Conservation (phyloP, 2,329 filamentous ascomycete genomes). For the Aureobasidium sp. region DNA sequence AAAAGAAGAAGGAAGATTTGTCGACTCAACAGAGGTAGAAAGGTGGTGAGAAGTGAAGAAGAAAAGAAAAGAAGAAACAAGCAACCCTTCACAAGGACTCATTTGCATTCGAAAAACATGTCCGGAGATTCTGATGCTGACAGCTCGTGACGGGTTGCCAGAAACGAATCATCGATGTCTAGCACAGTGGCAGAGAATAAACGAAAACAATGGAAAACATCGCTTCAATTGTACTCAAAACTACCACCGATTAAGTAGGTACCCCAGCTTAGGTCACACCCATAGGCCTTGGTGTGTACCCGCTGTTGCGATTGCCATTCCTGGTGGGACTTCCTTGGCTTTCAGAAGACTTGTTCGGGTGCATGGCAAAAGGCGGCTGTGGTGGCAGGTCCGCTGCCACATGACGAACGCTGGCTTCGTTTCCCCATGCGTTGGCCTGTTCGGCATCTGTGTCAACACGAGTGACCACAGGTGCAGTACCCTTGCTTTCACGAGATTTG, state of each 20-base stretch:
- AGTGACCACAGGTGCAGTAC: constrained; percentile 49
- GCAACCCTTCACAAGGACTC: neutral
- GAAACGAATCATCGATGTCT: too few species aligned
- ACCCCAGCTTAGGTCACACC: constrained; percentile 10
- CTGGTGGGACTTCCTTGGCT: constrained; percentile 24
- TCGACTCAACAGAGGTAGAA: constrained; percentile 1
- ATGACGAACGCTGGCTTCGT: constrained; percentile 75
- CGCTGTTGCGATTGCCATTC: constrained; percentile 18
- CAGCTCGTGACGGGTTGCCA: neutral
- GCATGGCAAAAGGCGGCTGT: constrained; percentile 22
- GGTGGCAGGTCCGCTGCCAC: constrained; percentile 36
- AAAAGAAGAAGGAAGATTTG: neutral
- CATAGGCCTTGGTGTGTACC: constrained; percentile 21
- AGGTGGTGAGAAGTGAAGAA: neutral
- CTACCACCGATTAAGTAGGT: too few species aligned
- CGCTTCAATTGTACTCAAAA: neutral
- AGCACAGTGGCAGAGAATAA: neutral
- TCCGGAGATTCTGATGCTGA: neutral
- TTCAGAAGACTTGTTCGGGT: constrained; percentile 21
- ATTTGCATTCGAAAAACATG: neutral
- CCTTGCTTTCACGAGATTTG: constrained; percentile 24
- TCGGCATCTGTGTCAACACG: constrained; percentile 82
- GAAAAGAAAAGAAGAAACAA: neutral
- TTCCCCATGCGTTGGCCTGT: constrained; percentile 60
- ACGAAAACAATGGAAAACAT: neutral